Percentiles rank a stretch among this genome's conserved stretches.
These are phyloP conservation scores for Boletus bicolor DNA, from an alignment of 768 basidiomycete species.

Conservation along the genomic window DNA sequence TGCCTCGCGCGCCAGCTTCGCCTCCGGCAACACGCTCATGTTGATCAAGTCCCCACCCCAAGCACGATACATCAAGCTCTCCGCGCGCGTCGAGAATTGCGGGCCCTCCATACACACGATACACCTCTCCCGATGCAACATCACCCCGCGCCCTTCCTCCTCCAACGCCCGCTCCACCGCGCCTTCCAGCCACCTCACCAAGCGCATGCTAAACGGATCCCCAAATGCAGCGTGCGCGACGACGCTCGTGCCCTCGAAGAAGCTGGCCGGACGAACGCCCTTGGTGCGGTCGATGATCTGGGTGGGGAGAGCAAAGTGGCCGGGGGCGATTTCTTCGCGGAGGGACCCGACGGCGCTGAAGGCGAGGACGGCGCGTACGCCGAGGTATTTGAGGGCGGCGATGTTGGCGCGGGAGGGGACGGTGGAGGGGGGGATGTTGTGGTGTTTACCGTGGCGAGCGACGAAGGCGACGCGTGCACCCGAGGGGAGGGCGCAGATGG, in stretches of 20 bases:
- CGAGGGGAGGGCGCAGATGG: constrained; percentile 84
- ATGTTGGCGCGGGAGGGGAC: constrained; percentile 92
- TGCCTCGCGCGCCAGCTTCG: constrained; percentile 95
- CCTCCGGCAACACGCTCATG: constrained; percentile 95
- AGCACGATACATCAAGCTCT: constrained; percentile 88
- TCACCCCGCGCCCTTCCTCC: constrained; percentile 53
- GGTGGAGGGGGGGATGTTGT: constrained; percentile 72
- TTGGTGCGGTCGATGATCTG: constrained; percentile 98
- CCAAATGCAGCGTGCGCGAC: constrained; percentile 95
- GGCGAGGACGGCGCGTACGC: constrained; percentile 84
- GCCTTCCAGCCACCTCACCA: constrained; percentile 63
- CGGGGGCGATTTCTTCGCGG: constrained; percentile 88
- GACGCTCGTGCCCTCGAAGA: constrained; percentile 77
- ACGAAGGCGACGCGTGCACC: constrained; percentile 84
- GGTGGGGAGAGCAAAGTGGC: constrained; percentile 81
- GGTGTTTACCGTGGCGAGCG: constrained; percentile 83
- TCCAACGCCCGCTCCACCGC: constrained; percentile 63
- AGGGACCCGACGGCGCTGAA: constrained; percentile 96
- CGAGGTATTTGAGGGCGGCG: constrained; percentile 89
- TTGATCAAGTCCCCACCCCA: constrained; percentile 96
- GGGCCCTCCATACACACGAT: constrained; percentile 97
- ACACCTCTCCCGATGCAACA: constrained; percentile 77
- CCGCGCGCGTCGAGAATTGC: constrained; percentile 97
- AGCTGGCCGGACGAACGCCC: constrained; percentile 82
- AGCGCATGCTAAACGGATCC: constrained; percentile 74